Conservation (phyloP, 768 basidiomycete genomes). For the Russula sp. region DNA sequence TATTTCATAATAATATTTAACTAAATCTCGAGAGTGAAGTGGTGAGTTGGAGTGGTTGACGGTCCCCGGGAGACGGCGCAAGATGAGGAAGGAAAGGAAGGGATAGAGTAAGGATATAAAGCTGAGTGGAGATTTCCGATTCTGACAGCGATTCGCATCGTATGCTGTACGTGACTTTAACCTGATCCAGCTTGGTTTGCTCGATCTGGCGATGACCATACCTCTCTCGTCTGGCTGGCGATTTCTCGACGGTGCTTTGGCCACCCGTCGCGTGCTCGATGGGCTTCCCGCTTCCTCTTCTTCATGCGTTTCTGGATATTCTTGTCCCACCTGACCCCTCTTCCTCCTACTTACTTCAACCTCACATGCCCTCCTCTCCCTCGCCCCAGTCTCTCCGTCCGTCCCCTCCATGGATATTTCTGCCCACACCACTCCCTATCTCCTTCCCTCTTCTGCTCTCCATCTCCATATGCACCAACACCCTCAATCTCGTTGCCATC, state of each 20-base stretch:
- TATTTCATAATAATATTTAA: neutral
- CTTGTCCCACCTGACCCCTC: slow-evolving; percentile 12
- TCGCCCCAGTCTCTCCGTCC: neutral
- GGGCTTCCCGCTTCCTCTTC: neutral
- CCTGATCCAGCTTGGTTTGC: slow-evolving; percentile 11
- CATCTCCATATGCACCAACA: neutral
- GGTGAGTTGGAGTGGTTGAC: neutral
- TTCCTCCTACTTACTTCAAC: slow-evolving; percentile 14
- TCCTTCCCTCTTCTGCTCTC: neutral
- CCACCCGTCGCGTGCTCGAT: slow-evolving; percentile 4
- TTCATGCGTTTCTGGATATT: slow-evolving; percentile 11
- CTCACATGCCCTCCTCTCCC: slow-evolving; percentile 3
- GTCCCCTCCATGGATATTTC: neutral
- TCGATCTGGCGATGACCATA: neutral
- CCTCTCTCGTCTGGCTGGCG: neutral
- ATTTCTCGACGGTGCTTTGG: neutral
- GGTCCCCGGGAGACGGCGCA: neutral
- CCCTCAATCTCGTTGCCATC: neutral
- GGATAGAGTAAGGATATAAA: slow-evolving; percentile 4
- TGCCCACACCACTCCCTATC: neutral
- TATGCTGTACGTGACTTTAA: slow-evolving; percentile 16
- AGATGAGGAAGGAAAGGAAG: slow-evolving; percentile 8
- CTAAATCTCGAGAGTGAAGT: neutral
- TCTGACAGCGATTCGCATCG: slow-evolving; percentile 20
- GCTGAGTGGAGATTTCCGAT: slow-evolving; percentile 17